Conservation (phyloP, 176 grass and related monocot genomes). For the Rhynchospora breviuscula region DNA sequence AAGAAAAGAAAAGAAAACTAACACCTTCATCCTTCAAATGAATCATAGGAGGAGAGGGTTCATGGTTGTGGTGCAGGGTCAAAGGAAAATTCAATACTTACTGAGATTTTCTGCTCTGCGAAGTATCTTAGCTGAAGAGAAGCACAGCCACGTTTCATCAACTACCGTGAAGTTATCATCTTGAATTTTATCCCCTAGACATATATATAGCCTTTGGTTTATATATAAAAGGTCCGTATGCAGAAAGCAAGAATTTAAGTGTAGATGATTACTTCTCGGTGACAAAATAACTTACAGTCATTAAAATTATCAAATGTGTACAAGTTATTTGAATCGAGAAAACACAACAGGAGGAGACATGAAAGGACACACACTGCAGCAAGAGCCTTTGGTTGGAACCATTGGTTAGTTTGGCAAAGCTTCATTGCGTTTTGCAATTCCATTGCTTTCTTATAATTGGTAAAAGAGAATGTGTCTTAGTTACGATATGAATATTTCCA, state of each 20-base stretch:
- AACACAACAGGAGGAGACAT: neutral
- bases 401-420: too few species aligned
- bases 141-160: neutral
- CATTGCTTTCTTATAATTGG: neutral
- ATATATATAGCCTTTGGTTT: neutral
- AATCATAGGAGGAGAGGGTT: too few species aligned
- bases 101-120: constrained; percentile 16
- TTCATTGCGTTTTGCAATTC: neutral
- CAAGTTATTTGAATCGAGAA: neutral
- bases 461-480: neutral
- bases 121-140: constrained; percentile 25
- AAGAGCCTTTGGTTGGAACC: neutral
- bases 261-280: neutral
- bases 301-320: neutral
- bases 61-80: too few species aligned
- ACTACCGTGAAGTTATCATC: constrained; percentile 12
- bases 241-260: neutral
- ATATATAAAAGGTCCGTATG: neutral
- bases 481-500: neutral
- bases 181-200: constrained; percentile 13
- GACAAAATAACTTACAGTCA: neutral
- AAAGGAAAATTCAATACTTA: neutral
- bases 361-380: neutral
- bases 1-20: too few species aligned
- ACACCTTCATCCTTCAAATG: too few species aligned